A percentile compares a stretch with the other conserved stretches of the same genome.
Conservation (phyloP, 805 yeast genomes). For the Monosporozyma unispora region DNA sequence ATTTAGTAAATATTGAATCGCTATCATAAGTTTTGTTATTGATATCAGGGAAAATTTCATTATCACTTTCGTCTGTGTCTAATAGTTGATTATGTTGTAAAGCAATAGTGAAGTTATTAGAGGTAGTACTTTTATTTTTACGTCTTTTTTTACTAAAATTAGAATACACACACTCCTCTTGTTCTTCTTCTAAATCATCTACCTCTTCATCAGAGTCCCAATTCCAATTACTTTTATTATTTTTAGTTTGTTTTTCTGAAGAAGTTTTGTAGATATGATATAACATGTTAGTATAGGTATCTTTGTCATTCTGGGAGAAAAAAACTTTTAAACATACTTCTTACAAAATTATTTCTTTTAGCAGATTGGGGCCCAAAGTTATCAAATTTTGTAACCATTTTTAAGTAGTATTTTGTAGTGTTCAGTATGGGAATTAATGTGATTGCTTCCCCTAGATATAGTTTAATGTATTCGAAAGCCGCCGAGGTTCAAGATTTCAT, state of each 20-base stretch:
- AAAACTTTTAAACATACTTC: neutral
- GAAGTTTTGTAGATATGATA: too few species aligned
- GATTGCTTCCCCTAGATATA: too few species aligned
- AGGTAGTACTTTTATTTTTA: neutral
- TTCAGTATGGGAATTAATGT: too few species aligned
- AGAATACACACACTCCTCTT: constrained; percentile 1
- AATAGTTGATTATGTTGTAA: constrained; percentile 18
- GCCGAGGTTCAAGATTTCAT: neutral
- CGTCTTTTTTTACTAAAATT: neutral
- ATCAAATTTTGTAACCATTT: neutral
- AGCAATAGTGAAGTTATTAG: constrained; percentile 10
- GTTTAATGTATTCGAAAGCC: neutral
- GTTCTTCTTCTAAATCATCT: constrained; percentile 5
- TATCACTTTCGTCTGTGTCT: constrained; percentile 13
- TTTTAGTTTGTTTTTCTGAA: too few species aligned
- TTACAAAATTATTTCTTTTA: neutral
- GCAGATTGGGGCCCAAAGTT: neutral
- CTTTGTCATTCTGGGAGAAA: neutral
- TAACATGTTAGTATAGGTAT: neutral
- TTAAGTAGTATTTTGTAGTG: neutral
- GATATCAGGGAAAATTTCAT: constrained; percentile 2
- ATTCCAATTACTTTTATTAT: neutral
- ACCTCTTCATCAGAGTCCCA: too few species aligned
- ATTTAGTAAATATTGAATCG: constrained; percentile 1
- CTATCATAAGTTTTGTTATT: constrained; percentile 1